These are phyloP conservation scores for Aspergillus sclerotialis DNA, from an alignment of 2,329 filamentous ascomycete species.

Conservation along the genomic window DNA sequence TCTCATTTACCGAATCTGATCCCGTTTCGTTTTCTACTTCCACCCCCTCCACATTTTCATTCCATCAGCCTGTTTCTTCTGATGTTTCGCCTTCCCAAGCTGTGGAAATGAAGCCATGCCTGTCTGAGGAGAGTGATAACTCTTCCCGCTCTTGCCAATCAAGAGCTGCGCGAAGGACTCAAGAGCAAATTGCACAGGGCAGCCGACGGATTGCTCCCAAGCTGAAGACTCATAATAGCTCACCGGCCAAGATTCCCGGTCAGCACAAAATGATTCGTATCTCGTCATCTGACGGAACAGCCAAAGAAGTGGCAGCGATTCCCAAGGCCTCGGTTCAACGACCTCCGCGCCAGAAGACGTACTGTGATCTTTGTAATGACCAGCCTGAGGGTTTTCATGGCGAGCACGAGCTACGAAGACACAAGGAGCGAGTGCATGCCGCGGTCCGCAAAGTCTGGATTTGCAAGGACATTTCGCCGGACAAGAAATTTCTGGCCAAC, in stretches of 20 bases:
- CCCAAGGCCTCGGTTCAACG: slow-evolving; percentile 54
- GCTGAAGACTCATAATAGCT: slow-evolving; percentile 25
- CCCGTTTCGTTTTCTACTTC: slow-evolving; percentile 25
- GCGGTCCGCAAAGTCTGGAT: slow-evolving; percentile 54
- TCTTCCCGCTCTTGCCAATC: slow-evolving; percentile 40
- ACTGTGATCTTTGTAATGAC: slow-evolving; percentile 63
- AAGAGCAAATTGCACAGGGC: slow-evolving; percentile 43
- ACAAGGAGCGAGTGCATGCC: slow-evolving; percentile 62
- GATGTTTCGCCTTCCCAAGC: slow-evolving; percentile 32
- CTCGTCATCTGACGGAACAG: slow-evolving; percentile 45
- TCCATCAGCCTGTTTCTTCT: slow-evolving; percentile 17
- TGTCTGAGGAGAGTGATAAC: slow-evolving; percentile 41
- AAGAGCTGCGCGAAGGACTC: slow-evolving; percentile 39
- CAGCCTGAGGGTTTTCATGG: slow-evolving; percentile 75
- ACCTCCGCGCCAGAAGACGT: slow-evolving; percentile 64
- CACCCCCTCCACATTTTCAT: slow-evolving; percentile 26
- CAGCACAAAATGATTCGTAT: slow-evolving; percentile 47
- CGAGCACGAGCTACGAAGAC: slow-evolving; percentile 71
- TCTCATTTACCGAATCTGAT: slow-evolving; percentile 9
- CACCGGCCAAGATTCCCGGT: slow-evolving; percentile 24
- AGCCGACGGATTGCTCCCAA: slow-evolving; percentile 47
- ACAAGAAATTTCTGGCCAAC: slow-evolving; percentile 62
- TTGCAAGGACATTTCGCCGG: slow-evolving; percentile 52
- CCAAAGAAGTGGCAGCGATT: slow-evolving; percentile 49
- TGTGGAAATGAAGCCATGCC: slow-evolving; percentile 46